A percentile compares a stretch with the other conserved stretches of the same genome.
phyloP scores from a whole-genome alignment of 1,284 basidiomycete genomes.

The Amylostereum areolatum region DNA sequence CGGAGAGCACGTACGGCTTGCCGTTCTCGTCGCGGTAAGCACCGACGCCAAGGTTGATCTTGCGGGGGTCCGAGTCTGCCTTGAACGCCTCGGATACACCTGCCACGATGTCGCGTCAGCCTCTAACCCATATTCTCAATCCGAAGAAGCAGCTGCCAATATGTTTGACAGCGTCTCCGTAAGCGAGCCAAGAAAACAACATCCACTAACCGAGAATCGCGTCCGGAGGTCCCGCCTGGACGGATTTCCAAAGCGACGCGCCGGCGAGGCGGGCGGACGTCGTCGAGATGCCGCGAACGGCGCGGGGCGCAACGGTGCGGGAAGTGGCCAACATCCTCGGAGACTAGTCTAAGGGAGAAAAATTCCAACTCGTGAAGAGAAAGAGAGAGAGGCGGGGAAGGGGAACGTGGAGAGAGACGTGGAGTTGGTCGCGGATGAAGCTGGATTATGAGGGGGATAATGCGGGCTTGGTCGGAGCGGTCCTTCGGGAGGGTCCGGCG shows the following conservation, averaged over 20 bases:
- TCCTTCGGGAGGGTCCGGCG: no score
- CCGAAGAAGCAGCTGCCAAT: background rate
- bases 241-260: slow-evolving; percentile 77
- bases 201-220: slow-evolving; percentile 77
- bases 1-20: slow-evolving; percentile 91
- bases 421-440: no score
- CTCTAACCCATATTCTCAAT: background rate
- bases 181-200: background rate
- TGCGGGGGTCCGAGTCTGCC: slow-evolving; percentile 83
- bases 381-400: no score
- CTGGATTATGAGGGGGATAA: no score
- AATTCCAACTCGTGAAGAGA: no score
- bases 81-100: slow-evolving; percentile 95
- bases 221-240: slow-evolving; percentile 87
- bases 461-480: no score
- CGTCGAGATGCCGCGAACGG: slow-evolving; percentile 47
- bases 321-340: slow-evolving; percentile 29
- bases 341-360: no score
- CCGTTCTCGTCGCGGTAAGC: slow-evolving; percentile 92
- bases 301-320: slow-evolving; percentile 26
- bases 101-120: slow-evolving; percentile 15
- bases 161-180: background rate
- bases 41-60: slow-evolving; percentile 97
- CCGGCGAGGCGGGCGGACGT: slow-evolving; percentile 64
- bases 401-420: no score